These are phyloP conservation scores for Clathrospora elynae DNA, from an alignment of 2,329 filamentous ascomycete species.

Conservation along the genomic window DNA sequence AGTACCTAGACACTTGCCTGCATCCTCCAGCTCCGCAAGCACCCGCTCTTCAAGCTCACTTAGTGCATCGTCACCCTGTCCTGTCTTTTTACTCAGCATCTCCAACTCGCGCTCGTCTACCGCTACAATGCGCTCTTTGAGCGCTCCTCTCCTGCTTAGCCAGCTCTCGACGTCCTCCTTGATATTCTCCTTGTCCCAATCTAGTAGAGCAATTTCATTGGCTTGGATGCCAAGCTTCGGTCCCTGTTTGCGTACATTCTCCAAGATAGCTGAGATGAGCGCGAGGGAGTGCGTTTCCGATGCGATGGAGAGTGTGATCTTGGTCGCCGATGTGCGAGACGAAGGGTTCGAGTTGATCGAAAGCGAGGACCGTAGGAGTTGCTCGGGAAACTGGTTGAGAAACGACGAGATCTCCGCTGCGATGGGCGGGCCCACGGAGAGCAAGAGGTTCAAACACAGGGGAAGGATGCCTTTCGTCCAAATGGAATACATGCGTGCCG, in stretches of 20 bases:
- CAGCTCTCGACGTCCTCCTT: conserved; percentile 85
- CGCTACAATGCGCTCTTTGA: conserved; percentile 75
- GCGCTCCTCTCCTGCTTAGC: conserved; percentile 68
- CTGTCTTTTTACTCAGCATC: conserved; percentile 53
- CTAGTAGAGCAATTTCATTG: conserved; percentile 70
- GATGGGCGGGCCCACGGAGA: conserved; percentile 77
- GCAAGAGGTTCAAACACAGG: conserved; percentile 84
- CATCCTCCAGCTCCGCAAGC: conserved; percentile 52
- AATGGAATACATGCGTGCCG: conserved; percentile 79
- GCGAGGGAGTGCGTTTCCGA: conserved; percentile 80
- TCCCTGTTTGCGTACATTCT: conserved; percentile 62
- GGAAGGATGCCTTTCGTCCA: conserved; percentile 90
- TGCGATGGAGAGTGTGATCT: conserved; percentile 73
- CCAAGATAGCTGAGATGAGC: conserved; percentile 74
- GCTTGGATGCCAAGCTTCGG: conserved; percentile 56
- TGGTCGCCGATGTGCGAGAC: conserved; percentile 44
- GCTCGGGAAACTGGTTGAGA: conserved; percentile 83
- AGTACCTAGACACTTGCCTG: conserved; percentile 46
- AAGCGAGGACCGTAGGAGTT: conserved; percentile 73
- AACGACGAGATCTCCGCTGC: conserved; percentile 85
- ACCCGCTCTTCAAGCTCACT: conserved; percentile 78
- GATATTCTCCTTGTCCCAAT: conserved; percentile 74
- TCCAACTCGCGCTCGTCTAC: conserved; percentile 73
- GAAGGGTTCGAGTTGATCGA: conserved; percentile 65
- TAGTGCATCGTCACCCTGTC: conserved; percentile 22